Evolutionary conservation across 2,329 filamentous ascomycete species (phyloP).

Genomic region (Cercospora nicotianae): DNA sequence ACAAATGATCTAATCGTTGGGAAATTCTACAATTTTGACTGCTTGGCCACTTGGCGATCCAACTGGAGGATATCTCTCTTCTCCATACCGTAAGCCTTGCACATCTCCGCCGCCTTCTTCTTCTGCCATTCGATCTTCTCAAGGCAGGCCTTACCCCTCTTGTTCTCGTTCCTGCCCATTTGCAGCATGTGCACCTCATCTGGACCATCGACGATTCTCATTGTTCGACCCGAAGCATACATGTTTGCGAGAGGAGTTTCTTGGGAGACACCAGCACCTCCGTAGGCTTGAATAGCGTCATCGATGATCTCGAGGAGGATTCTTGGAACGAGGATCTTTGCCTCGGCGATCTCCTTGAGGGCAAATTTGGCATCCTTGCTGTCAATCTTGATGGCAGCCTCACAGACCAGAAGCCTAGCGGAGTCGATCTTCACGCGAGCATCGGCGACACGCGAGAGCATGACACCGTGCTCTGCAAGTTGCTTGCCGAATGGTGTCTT

Average conservation of each 20-base stretch:
- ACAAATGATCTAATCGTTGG: neutral
- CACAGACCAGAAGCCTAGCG: constrained; percentile 83
- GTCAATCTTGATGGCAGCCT: constrained; percentile 95
- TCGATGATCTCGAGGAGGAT: constrained; percentile 86
- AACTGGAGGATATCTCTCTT: constrained; percentile 45
- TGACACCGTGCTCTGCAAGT: constrained; percentile 85
- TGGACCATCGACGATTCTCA: constrained; percentile 66
- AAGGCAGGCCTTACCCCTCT: constrained; percentile 59
- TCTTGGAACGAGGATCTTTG: constrained; percentile 86
- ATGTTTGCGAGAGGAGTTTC: constrained; percentile 80
- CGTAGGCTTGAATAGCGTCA: constrained; percentile 81
- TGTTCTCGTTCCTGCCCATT: constrained; percentile 76
- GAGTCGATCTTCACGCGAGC: constrained; percentile 93
- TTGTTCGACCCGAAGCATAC: constrained; percentile 38
- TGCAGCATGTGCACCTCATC: constrained; percentile 92
- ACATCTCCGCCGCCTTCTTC: constrained; percentile 63
- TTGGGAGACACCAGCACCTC: constrained; percentile 85
- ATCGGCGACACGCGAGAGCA: constrained; percentile 90
- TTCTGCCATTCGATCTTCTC: constrained; percentile 64
- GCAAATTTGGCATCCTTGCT: constrained; percentile 82
- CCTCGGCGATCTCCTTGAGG: constrained; percentile 89
- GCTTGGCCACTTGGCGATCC: constrained; percentile 38
- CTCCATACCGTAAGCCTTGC: constrained; percentile 58
- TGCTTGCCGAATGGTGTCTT: constrained; percentile 92
- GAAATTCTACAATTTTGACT: constrained; percentile 45